Evolutionary conservation across 352 stramenopile species (phyloP), one percentile per base, ranked within the genome.

Genomic region (Pythium apleroticum): DNA sequence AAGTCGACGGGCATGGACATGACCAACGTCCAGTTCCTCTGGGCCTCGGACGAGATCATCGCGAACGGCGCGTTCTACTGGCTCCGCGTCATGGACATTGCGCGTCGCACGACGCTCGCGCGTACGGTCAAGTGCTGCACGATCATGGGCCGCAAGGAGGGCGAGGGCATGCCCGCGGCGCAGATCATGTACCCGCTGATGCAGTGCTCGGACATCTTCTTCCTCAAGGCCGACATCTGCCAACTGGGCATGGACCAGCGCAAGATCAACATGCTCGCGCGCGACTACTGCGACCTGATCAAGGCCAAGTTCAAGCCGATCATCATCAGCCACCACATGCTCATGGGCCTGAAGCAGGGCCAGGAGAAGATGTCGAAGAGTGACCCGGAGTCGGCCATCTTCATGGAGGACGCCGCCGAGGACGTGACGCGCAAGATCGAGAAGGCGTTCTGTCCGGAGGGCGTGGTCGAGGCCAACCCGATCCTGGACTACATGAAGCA

Each of bases 331-430:
- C 97, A 99, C 88, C 97, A 99, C 82, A 99, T 99, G 98, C 88
- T 99, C 33, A 98, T 98, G 80, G 97, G 98, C 20, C 79, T 99
- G 25, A 99, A 99, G 78, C 86, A 98, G 63, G 98, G 98, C 6
- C 97, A 99, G 76, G 96, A 98, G 72, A 99, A 99, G 80, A 99
- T 99, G 98, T 98, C 86, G 64, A 99, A 99, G 82, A 98, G 91
- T 63, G 96, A 99, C 86, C 97, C 97, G 6, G 97, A 99, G 83
- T 98, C 86, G 52, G 92, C 92, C 20, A 98, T 99, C 66, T 99
- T 99, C 75, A 99, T 99, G 98, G 98, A 99, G 71, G 97, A 99
- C 76, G 87, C 88, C 3, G 81, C 73, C 2, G 93, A 96, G 50
- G 93, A 98, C 71, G 95, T 98, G 31, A 96, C 97, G 72, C 91